A percentile compares a stretch with the other conserved stretches of the same genome.
Evolutionary conservation across 2,329 filamentous ascomycete species (phyloP).

Genomic region (Alternaria brassicae): DNA sequence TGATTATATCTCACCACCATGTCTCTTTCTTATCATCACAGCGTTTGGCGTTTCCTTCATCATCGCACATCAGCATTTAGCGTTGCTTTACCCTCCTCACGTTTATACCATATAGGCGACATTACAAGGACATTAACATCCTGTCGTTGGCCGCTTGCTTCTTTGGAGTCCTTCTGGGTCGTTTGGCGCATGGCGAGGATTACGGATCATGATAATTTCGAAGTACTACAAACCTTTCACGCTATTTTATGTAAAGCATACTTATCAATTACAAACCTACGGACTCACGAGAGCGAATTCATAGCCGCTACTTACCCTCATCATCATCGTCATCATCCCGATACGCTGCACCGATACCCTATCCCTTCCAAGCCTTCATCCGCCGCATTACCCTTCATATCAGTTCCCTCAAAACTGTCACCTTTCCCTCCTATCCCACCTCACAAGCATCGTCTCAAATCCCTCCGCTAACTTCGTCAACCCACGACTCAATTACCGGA

Average conservation of each 20-base stretch:
- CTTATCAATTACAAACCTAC: constrained; percentile 4
- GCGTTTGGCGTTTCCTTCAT: constrained; percentile 21
- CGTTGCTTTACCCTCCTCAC: constrained; percentile 12
- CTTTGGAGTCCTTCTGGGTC: constrained; percentile 8
- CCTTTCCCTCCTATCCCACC: neutral
- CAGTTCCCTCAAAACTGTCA: neutral
- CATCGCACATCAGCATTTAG: constrained; percentile 19
- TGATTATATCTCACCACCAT: constrained; percentile 4
- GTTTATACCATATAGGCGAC: constrained; percentile 20
- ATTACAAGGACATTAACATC: constrained; percentile 9
- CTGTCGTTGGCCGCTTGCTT: constrained; percentile 4
- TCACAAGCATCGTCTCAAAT: too few relatives aligned
- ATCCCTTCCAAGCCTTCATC: neutral
- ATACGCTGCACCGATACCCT: neutral
- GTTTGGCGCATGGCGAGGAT: constrained; percentile 5
- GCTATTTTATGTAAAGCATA: constrained; percentile 7
- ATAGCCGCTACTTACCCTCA: fast-evolving
- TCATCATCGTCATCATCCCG: neutral
- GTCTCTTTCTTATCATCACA: constrained; percentile 15
- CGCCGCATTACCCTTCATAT: neutral
- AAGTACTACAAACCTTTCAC: constrained; percentile 2
- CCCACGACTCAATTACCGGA: neutral
- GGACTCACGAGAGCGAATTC: neutral
- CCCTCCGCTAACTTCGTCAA: too few relatives aligned
- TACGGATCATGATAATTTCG: neutral